phyloP scores from a whole-genome alignment of 1,139 yeast species.

The Suhomyces bribrorum region DNA sequence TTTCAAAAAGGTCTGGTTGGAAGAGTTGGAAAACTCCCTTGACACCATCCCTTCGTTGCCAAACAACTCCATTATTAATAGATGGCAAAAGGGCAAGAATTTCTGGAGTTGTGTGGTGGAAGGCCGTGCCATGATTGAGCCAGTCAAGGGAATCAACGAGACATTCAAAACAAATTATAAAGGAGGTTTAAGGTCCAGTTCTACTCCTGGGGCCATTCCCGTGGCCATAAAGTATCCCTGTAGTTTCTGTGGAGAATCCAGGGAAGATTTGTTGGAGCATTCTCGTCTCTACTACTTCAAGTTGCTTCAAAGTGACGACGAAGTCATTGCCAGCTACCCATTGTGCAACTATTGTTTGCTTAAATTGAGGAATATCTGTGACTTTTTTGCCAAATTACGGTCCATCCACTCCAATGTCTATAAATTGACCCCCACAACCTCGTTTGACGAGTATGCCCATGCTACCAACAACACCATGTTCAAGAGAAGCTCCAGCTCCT shows the following conservation, averaged over 20 bases:
- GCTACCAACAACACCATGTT: slow-evolving; percentile 16
- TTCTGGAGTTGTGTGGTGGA: slow-evolving; percentile 71
- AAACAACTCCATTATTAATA: slow-evolving; percentile 37
- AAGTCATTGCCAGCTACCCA: slow-evolving; percentile 54
- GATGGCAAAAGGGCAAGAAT: slow-evolving; percentile 51
- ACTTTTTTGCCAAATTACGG: slow-evolving; percentile 72
- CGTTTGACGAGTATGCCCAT: slow-evolving; percentile 25
- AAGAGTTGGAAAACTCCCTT: slow-evolving; percentile 74
- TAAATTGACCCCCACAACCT: slow-evolving; percentile 31
- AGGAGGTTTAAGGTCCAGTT: slow-evolving; percentile 12
- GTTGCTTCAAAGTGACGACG: slow-evolving; percentile 29
- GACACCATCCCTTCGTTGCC: slow-evolving; percentile 34
- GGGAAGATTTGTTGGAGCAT: slow-evolving; percentile 70
- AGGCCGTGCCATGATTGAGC: slow-evolving; percentile 82
- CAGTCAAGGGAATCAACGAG: slow-evolving; percentile 83
- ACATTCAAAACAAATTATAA: slow-evolving; percentile 41
- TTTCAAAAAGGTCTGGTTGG: slow-evolving; percentile 64
- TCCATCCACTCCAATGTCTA: slow-evolving; percentile 55
- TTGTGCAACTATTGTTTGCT: slow-evolving; percentile 81
- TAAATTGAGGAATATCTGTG: slow-evolving; percentile 77
- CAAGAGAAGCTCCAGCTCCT: slow-evolving; percentile 19
- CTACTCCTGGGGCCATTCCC: slow-evolving; percentile 35
- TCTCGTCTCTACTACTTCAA: slow-evolving; percentile 74
- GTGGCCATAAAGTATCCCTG: slow-evolving; percentile 77
- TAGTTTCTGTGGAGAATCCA: slow-evolving; percentile 76